These are phyloP conservation scores for Cladosporium sp. DNA, from an alignment of 2,329 filamentous ascomycete species.

Conservation along the genomic window DNA sequence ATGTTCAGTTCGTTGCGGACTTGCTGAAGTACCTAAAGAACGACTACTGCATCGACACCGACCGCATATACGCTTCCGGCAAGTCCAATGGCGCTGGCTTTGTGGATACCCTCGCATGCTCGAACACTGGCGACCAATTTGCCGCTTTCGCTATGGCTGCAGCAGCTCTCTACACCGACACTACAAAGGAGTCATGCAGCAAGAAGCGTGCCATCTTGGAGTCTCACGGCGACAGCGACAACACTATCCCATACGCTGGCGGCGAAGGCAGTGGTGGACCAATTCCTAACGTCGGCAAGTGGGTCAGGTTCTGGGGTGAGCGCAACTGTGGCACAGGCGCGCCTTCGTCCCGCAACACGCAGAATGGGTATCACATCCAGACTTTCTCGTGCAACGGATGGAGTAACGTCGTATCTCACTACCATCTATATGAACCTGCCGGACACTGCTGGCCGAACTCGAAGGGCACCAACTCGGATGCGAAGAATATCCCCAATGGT, in stretches of 20 bases:
- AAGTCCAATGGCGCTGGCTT: constrained; percentile 58
- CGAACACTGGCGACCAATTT: constrained; percentile 42
- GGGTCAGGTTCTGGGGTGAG: constrained; percentile 42
- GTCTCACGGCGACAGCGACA: constrained; percentile 45
- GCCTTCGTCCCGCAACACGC: constrained; percentile 27
- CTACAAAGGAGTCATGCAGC: constrained; percentile 27
- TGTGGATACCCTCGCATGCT: constrained; percentile 50
- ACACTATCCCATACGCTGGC: constrained; percentile 42
- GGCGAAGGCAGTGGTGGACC: constrained; percentile 26
- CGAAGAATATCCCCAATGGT: constrained; percentile 18
- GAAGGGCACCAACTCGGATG: constrained; percentile 28
- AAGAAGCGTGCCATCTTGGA: constrained; percentile 43
- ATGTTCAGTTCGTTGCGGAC: constrained; percentile 48
- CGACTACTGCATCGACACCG: constrained; percentile 48
- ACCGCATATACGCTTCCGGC: constrained; percentile 48
- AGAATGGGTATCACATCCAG: constrained; percentile 33
- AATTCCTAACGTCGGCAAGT: constrained; percentile 31
- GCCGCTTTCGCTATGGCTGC: constrained; percentile 54
- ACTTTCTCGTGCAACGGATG: constrained; percentile 33
- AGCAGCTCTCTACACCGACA: constrained; percentile 47
- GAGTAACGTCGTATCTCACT: constrained; percentile 41
- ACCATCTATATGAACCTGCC: constrained; percentile 40
- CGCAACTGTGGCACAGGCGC: constrained; percentile 36
- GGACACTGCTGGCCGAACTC: constrained; percentile 44
- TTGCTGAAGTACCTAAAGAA: constrained; percentile 43